phyloP scores from a whole-genome alignment of 495 filamentous ascomycete species.

The Aspergillus leporis region DNA sequence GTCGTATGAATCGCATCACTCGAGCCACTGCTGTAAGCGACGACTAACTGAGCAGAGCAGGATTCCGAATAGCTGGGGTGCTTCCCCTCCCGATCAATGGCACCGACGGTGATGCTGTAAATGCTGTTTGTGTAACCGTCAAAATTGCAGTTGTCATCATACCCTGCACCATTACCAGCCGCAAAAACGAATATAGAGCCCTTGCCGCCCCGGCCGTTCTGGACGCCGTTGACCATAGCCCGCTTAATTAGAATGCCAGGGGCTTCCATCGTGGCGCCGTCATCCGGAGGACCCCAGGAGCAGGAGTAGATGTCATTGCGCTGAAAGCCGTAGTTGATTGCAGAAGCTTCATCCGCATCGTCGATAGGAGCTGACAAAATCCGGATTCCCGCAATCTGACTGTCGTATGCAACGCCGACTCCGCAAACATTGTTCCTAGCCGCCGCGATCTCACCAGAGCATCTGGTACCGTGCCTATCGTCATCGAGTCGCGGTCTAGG shows the following conservation, averaged over 20 bases:
- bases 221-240: conserved; percentile 89
- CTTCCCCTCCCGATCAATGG: conserved; percentile 78
- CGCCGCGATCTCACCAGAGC: conserved; percentile 91
- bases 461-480: conserved; percentile 89
- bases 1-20: conserved; percentile 92
- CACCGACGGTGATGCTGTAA: conserved; percentile 95
- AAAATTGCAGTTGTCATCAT: conserved; percentile 96
- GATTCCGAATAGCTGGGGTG: conserved; percentile 95
- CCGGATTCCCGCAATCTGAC: conserved; percentile 84
- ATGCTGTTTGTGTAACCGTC: conserved; percentile 99
- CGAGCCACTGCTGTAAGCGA: conserved; percentile 92
- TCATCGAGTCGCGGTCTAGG: conserved; percentile 78
- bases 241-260: conserved; percentile 84
- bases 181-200: conserved; percentile 98
- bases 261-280: conserved; percentile 89
- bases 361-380: conserved; percentile 89
- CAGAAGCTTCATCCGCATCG: conserved; percentile 87
- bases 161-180: conserved; percentile 87
- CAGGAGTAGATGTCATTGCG: conserved; percentile 97
- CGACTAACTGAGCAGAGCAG: conserved; percentile 91
- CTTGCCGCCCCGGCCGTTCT: conserved; percentile 77
- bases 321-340: conserved; percentile 89
- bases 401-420: conserved; percentile 90
- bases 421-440: conserved; percentile 92
- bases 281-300: conserved; percentile 95